Percentiles rank a stretch among this genome's conserved stretches.
Evolutionary conservation across 768 basidiomycete species (phyloP).

Genomic region (Kwoniella bestiolae): DNA sequence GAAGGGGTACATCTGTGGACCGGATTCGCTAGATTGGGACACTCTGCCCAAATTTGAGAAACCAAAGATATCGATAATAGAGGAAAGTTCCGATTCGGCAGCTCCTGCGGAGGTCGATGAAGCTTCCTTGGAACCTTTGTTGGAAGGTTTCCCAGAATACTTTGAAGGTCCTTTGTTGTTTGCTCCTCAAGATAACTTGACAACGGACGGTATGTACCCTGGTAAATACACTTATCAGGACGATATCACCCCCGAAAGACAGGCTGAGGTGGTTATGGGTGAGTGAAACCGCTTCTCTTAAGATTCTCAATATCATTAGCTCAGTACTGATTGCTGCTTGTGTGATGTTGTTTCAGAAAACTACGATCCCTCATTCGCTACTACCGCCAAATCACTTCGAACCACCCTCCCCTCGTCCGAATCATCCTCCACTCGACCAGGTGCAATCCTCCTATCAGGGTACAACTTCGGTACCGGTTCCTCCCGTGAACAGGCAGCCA

Average conservation of each 20-base stretch:
- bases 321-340: not conserved
- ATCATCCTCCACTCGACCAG: constrained; percentile 60
- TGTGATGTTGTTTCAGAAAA: constrained; percentile 65
- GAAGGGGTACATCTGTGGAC: constrained; percentile 86
- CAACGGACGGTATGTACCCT: constrained; percentile 97
- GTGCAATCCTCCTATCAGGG: constrained; percentile 83
- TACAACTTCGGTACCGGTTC: constrained; percentile 99
- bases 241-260: constrained; percentile 91
- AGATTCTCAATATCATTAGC: not conserved
- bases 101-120: constrained; percentile 61
- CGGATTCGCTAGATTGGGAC: constrained; percentile 67
- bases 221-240: constrained; percentile 99
- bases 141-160: constrained; percentile 77
- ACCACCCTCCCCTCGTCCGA: constrained; percentile 37
- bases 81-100: constrained; percentile 49
- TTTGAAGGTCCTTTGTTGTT: constrained; percentile 90
- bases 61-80: constrained; percentile 51
- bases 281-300: constrained; percentile 21
- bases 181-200: constrained; percentile 93
- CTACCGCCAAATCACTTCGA: constrained; percentile 64
- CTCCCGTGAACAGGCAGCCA: constrained; percentile 97
- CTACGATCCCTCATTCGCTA: constrained; percentile 87
- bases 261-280: constrained; percentile 92
- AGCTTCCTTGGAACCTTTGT: constrained; percentile 71
- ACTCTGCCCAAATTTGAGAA: constrained; percentile 60